phyloP scores from a whole-genome alignment of 192 early-diverging fungal species.

The Coemansia sp. region DNA sequence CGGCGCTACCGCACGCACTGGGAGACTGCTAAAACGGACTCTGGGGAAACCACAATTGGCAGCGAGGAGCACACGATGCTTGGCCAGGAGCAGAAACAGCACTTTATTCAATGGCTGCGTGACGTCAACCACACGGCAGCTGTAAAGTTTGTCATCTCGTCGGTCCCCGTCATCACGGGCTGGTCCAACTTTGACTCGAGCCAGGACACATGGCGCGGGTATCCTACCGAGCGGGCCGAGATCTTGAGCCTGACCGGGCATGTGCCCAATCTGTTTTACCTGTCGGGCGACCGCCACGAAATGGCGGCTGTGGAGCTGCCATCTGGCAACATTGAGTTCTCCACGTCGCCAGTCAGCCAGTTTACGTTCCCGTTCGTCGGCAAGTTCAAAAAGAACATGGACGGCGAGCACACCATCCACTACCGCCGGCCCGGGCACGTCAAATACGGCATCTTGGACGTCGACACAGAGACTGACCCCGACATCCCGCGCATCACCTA shows the following conservation, averaged over 20 bases:
- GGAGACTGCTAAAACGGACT: constrained; percentile 7
- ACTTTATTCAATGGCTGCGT: constrained; percentile 46
- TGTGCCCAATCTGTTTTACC: constrained; percentile 43
- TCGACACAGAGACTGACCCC: constrained; percentile 40
- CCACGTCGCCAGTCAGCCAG: constrained; percentile 50
- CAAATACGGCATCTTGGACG: constrained; percentile 53
- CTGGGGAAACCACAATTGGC: not conserved
- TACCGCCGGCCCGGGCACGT: constrained; percentile 45
- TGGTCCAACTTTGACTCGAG: constrained; percentile 47
- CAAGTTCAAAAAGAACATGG: constrained; percentile 19
- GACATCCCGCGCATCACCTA: constrained; percentile 36
- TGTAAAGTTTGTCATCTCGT: constrained; percentile 51
- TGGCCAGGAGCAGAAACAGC: constrained; percentile 43
- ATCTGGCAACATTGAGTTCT: constrained; percentile 51
- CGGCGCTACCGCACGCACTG: constrained; percentile 54
- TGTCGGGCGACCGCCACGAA: constrained; percentile 57
- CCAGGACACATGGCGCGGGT: constrained; percentile 55
- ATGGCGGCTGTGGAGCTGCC: constrained; percentile 47
- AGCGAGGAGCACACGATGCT: constrained; percentile 30
- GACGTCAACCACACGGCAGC: constrained; percentile 51
- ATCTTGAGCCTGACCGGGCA: constrained; percentile 37
- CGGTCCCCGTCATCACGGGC: constrained; percentile 45
- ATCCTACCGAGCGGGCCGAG: constrained; percentile 47
- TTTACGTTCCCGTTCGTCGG: constrained; percentile 50
- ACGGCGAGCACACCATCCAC: constrained; percentile 43